Base-by-base conservation (phyloP, 2,329 filamentous ascomycete genomes). In the Neodidymelliopsis sp. region DNA sequence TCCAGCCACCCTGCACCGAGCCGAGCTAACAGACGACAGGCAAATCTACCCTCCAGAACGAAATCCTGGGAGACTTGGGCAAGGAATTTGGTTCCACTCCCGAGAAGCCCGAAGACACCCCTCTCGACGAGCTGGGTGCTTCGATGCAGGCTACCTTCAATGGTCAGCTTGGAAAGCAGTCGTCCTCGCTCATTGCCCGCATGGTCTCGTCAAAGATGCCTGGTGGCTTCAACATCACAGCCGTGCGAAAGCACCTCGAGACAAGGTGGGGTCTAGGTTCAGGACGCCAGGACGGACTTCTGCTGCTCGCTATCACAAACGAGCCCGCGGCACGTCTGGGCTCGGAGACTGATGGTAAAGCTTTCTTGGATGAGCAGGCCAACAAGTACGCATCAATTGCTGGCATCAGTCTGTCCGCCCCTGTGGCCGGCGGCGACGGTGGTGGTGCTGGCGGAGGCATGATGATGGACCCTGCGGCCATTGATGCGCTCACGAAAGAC, bases 171-270 rank as follows among this genome's bases (percentile, higher is more conserved):
- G 94, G 94, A 74, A 99, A 99, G 78, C 92, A 97, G 65, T 96
- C 94, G 0, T 88, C 90, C 43, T 95, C 92, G 2, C 84, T 99
- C 48, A 88, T 99, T 73, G 94, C 94, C 38, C 88, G 94, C 62
- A 81, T 99, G 72, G 94, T 99, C 31, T 97, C 94, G 2, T 97
- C 94, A 22, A 99, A 99, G 79, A 99, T 99, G 94, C 94, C 94
- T 36, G 94, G 93, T 79, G 94, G 94, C 55, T 99, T 99, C 84
- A 99, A 97, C 74, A 97, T 97, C 74, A 97, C 93, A 68, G 83
- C 91, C 10, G 90, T 95, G 35, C 85, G 94, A 67, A 99, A 99
- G 77, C 95, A 99, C 70, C 79, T 99, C 33, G 93, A 97, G 78
- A 91, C 89, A 12, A 84, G 91, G 74, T 99, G 93, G 91, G 94